These are phyloP conservation scores for Falciphora oryzae DNA, from an alignment of 2,329 filamentous ascomycete genomes.

Conservation along the genomic window DNA sequence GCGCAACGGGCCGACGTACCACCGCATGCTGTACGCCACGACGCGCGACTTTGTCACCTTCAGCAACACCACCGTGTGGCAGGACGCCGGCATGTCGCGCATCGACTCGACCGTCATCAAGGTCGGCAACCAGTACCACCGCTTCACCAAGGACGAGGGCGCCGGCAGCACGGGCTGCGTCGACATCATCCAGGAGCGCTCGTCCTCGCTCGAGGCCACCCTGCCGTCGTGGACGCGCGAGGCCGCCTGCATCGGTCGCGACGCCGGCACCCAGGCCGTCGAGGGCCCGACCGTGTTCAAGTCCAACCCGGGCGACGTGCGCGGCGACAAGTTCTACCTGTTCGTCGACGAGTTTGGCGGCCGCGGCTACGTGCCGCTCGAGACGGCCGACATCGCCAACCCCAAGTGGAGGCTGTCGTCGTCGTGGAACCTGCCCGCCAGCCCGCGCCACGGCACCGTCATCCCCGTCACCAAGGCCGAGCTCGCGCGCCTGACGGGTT, in stretches of 20 bases:
- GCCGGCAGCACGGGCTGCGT: slow-evolving; percentile 41
- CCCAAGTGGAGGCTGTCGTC: slow-evolving; percentile 41
- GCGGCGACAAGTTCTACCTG: slow-evolving; percentile 49
- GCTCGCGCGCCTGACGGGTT: slow-evolving; percentile 26
- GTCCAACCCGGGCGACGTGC: slow-evolving; percentile 40
- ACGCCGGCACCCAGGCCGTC: slow-evolving; percentile 41
- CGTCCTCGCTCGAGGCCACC: slow-evolving; percentile 32
- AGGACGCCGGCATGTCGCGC: slow-evolving; percentile 43
- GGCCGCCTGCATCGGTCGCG: slow-evolving; percentile 42
- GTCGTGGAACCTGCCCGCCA: slow-evolving; percentile 39
- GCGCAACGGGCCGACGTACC: slow-evolving; percentile 38
- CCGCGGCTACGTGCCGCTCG: slow-evolving; percentile 47
- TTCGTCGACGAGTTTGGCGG: slow-evolving; percentile 49
- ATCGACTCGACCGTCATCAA: slow-evolving; percentile 48
- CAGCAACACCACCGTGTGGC: slow-evolving; percentile 41
- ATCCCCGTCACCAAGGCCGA: slow-evolving; percentile 43
- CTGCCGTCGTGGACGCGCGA: slow-evolving; percentile 38
- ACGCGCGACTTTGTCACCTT: slow-evolving; percentile 46
- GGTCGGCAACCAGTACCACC: slow-evolving; percentile 36
- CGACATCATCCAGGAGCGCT: slow-evolving; percentile 49
- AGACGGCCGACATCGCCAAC: slow-evolving; percentile 42
- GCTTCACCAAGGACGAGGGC: slow-evolving; percentile 51
- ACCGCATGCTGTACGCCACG: slow-evolving; percentile 47
- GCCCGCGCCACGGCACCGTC: slow-evolving; percentile 49
- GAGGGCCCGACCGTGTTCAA: slow-evolving; percentile 49